Evolutionary conservation across 768 basidiomycete genomes (phyloP).

Genomic region (Lactarius hengduanensis): DNA sequence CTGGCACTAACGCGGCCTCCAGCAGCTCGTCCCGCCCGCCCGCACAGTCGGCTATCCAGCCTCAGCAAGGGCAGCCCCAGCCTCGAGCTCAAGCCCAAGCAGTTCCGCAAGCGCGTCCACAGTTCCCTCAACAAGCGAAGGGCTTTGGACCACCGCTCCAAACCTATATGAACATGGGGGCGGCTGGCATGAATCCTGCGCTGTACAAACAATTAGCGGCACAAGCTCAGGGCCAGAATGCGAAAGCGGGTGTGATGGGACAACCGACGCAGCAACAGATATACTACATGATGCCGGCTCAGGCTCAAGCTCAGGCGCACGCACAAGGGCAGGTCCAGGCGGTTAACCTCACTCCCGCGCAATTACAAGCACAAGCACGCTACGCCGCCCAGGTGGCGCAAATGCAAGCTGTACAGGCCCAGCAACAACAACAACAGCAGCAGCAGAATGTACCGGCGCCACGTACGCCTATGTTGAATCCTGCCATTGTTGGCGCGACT

Average conservation of each 20-base stretch:
- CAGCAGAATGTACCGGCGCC: slow-evolving; percentile 30
- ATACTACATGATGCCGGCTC: background rate
- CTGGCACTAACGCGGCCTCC: slow-evolving; percentile 37
- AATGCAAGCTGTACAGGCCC: slow-evolving; percentile 24
- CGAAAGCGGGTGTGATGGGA: slow-evolving; percentile 9
- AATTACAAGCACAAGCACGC: slow-evolving; percentile 11
- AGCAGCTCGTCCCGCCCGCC: slow-evolving; percentile 25
- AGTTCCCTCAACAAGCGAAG: slow-evolving; percentile 12
- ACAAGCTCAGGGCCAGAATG: slow-evolving; percentile 20
- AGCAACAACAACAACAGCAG: slow-evolving; percentile 21
- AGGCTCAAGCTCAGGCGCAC: slow-evolving; percentile 28
- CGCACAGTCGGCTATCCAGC: slow-evolving; percentile 39
- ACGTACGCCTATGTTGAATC: slow-evolving; percentile 28
- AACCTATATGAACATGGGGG: slow-evolving; percentile 3
- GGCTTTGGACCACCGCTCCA: background rate
- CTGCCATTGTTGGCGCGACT: slow-evolving; percentile 1
- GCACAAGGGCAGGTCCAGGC: slow-evolving; percentile 23
- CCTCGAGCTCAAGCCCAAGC: slow-evolving; percentile 23
- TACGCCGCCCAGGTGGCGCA: slow-evolving; percentile 20
- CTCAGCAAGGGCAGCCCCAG: slow-evolving; percentile 39
- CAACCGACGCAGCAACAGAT: background rate
- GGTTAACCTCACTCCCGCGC: background rate
- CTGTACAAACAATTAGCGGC: slow-evolving; percentile 15
- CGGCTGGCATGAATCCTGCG: background rate
- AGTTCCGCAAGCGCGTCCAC: slow-evolving; percentile 12